Evolutionary conservation across 768 basidiomycete genomes (phyloP).

Genomic region (Mrakia gelida): DNA sequence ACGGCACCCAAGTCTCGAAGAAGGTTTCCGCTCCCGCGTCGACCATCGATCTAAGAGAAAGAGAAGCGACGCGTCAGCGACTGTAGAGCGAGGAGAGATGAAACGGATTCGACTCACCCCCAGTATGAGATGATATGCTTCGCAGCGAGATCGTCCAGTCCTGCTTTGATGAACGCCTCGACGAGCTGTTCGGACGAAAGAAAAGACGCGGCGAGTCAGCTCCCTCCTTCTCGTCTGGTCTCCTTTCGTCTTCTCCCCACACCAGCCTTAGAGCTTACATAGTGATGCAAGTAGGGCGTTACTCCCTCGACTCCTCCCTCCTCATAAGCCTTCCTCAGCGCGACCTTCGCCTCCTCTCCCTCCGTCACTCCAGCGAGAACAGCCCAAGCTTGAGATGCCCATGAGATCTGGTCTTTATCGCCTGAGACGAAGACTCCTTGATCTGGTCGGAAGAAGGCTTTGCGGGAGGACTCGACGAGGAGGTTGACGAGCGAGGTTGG

Average conservation of each 20-base stretch:
- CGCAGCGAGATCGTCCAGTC: conserved; percentile 33
- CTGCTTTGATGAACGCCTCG: conserved; percentile 38
- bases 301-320: conserved; percentile 23
- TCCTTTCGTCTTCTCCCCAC: background rate
- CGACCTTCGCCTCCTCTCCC: conserved; percentile 33
- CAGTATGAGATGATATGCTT: conserved; percentile 38
- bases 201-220: background rate
- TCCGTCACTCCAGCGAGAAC: conserved; percentile 34
- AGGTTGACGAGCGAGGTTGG: conserved; percentile 24
- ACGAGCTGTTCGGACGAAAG: conserved; percentile 27
- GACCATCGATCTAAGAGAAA: conserved; percentile 31
- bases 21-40: conserved; percentile 37
- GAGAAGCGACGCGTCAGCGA: background rate
- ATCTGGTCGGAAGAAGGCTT: conserved; percentile 31
- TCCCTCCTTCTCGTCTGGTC: background rate
- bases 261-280: conserved; percentile 27
- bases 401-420: conserved; percentile 33
- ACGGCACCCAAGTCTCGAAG: conserved; percentile 37
- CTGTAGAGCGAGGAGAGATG: background rate
- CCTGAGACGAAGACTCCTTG: conserved; percentile 34
- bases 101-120: conserved; percentile 24
- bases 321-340: conserved; percentile 33
- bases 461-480: conserved; percentile 29
- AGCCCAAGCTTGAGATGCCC: conserved; percentile 38
- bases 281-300: conserved; percentile 38